A percentile compares a stretch with the other conserved stretches of the same genome.
phyloP scores from a whole-genome alignment of 768 basidiomycete genomes.

The Cubamyces lactineus region DNA sequence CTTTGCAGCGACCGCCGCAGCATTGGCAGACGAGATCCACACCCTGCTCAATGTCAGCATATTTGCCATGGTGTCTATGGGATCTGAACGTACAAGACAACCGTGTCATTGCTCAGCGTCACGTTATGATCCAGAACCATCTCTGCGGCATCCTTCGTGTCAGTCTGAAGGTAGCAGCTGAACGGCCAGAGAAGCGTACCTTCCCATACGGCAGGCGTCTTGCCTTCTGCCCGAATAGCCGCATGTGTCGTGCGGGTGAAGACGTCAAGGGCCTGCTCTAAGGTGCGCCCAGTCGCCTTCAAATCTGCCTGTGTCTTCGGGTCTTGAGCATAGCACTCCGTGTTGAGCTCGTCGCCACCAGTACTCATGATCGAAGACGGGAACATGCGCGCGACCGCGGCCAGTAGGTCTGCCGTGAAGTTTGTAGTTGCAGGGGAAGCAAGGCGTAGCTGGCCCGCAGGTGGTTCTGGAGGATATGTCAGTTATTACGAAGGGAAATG shows the following conservation, averaged over 20 bases:
- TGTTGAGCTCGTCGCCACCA: conserved; percentile 53
- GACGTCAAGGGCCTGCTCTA: conserved; percentile 43
- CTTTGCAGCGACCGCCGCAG: conserved; percentile 58
- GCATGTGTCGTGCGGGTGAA: conserved; percentile 41
- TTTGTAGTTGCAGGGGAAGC: conserved; percentile 35
- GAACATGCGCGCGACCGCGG: conserved; percentile 33
- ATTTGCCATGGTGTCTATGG: conserved; percentile 14
- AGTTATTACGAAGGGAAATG: background rate
- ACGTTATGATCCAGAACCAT: conserved; percentile 44
- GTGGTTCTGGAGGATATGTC: conserved; percentile 39
- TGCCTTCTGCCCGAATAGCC: conserved; percentile 37
- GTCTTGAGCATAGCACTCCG: conserved; percentile 43
- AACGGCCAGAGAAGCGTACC: conserved; percentile 26
- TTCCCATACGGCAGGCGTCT: conserved; percentile 54
- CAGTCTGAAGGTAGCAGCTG: background rate
- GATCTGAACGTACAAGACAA: conserved; percentile 52
- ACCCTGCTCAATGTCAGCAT: conserved; percentile 46
- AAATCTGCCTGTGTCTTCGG: conserved; percentile 36
- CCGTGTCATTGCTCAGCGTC: conserved; percentile 41
- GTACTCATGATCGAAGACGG: conserved; percentile 42
- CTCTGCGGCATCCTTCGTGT: conserved; percentile 17
- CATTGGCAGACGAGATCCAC: conserved; percentile 72
- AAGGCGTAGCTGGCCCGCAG: conserved; percentile 51
- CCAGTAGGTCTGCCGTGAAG: conserved; percentile 40
- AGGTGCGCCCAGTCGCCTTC: conserved; percentile 35